Conservation (phyloP, 495 filamentous ascomycete species). For the Friedmanniomyces endolithicus region DNA sequence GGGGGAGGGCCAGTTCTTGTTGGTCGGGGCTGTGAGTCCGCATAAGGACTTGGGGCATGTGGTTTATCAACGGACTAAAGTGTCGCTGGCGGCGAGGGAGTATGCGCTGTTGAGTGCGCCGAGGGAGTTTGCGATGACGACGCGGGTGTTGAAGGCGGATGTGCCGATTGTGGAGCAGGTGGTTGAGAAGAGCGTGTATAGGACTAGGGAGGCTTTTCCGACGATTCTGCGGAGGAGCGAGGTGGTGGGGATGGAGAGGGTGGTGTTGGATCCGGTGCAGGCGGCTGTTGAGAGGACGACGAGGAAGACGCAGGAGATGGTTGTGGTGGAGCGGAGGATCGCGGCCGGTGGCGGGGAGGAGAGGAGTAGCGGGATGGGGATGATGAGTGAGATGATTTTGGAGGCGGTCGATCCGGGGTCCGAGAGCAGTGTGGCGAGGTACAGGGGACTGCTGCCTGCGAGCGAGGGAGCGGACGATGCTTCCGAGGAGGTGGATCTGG, state of each 20-base stretch:
- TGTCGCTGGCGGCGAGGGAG: slow-evolving; percentile 70
- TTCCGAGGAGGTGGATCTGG: slow-evolving; percentile 26
- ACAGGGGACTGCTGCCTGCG: slow-evolving; percentile 56
- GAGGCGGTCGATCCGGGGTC: slow-evolving; percentile 57
- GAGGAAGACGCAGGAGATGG: slow-evolving; percentile 79
- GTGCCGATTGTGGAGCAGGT: slow-evolving; percentile 55
- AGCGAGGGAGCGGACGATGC: slow-evolving; percentile 33
- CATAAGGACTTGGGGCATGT: slow-evolving; percentile 73
- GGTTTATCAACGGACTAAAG: slow-evolving; percentile 76
- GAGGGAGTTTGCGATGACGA: slow-evolving; percentile 58
- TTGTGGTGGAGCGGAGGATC: slow-evolving; percentile 59
- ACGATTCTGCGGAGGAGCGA: slow-evolving; percentile 84
- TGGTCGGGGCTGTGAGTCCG: slow-evolving; percentile 65
- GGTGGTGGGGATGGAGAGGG: slow-evolving; percentile 54
- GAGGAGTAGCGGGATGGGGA: slow-evolving; percentile 34
- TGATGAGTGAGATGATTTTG: slow-evolving; percentile 59
- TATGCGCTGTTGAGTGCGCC: slow-evolving; percentile 68
- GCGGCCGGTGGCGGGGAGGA: slow-evolving; percentile 59
- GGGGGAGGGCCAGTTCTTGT: slow-evolving; percentile 84
- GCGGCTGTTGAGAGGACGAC: slow-evolving; percentile 85
- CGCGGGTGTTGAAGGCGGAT: slow-evolving; percentile 47
- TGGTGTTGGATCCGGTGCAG: slow-evolving; percentile 61
- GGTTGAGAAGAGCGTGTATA: slow-evolving; percentile 79
- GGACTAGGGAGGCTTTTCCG: slow-evolving; percentile 74
- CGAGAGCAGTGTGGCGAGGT: slow-evolving; percentile 59